A percentile compares a stretch with the other conserved stretches of the same genome.
phyloP scores from a whole-genome alignment of 2,329 filamentous ascomycete genomes.

The Aspergillus caelatus region DNA sequence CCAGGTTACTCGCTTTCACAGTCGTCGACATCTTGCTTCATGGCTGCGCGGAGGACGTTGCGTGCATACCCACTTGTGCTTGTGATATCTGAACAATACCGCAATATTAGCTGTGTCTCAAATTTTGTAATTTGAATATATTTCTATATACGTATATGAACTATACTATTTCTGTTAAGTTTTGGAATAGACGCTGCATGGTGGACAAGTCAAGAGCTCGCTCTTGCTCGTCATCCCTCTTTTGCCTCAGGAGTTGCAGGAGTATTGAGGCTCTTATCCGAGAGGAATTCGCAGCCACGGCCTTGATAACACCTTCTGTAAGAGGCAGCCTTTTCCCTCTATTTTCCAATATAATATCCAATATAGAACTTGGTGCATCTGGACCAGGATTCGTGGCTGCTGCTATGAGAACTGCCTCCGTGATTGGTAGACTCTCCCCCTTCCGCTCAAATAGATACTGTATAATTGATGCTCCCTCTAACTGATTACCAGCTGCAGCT shows the following conservation, averaged over 20 bases:
- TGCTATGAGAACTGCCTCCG: background rate
- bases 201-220: background rate
- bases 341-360: background rate
- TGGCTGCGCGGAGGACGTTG: too few relatives aligned
- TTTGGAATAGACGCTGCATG: background rate
- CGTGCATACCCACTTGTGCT: too few relatives aligned
- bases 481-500: background rate
- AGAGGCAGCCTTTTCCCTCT: fast-evolving
- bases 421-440: background rate
- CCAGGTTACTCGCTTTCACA: too few relatives aligned
- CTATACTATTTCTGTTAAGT: too few relatives aligned
- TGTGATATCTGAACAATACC: too few relatives aligned
- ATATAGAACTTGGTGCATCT: background rate
- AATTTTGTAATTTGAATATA: too few relatives aligned
- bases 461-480: background rate
- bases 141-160: too few relatives aligned
- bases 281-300: background rate
- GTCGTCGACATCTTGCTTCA: too few relatives aligned
- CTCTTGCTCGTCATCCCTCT: fast-evolving
- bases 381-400: background rate
- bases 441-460: background rate
- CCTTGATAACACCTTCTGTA: background rate
- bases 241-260: fast-evolving
- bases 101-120: too few relatives aligned
- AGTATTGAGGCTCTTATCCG: background rate